Percentiles rank a stretch among this genome's conserved stretches.
Evolutionary conservation across 441 rosid species (phyloP).

Genomic region (Brassica balearica): DNA sequence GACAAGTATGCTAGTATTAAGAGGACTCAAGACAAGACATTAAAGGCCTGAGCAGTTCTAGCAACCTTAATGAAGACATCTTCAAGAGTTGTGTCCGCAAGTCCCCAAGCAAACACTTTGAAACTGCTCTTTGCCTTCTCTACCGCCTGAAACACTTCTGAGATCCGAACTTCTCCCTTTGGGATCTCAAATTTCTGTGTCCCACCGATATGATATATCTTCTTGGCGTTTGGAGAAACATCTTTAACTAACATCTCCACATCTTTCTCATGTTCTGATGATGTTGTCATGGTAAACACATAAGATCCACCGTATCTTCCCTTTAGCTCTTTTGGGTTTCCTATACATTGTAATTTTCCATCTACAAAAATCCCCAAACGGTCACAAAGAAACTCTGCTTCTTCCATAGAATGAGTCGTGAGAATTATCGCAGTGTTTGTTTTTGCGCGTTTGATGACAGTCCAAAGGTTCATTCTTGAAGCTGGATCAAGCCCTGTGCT

Average conservation of each 20-base stretch:
- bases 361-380: conserved; percentile 84
- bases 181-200: conserved; percentile 92
- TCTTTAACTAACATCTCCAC: conserved; percentile 62
- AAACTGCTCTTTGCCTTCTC: conserved; percentile 72
- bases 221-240: conserved; percentile 64
- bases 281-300: conserved; percentile 79
- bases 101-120: conserved; percentile 82
- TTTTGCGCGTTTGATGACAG: conserved; percentile 37
- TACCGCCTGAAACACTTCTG: conserved; percentile 74
- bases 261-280: conserved; percentile 58
- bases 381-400: conserved; percentile 89
- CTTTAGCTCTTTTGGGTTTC: conserved; percentile 86
- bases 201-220: conserved; percentile 76
- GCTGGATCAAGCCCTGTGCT: no score
- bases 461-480: no score
- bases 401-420: conserved; percentile 96
- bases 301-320: conserved; percentile 86
- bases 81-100: conserved; percentile 86
- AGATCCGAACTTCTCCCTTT: conserved; percentile 65
- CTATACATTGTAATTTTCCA: conserved; percentile 83
- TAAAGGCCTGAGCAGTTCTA: conserved; percentile 4
- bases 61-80: conserved; percentile 55
- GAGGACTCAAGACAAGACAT: conserved; percentile 34
- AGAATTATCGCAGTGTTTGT: conserved; percentile 75
- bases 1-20: not conserved